These are phyloP conservation scores for Entoloma clypeatum DNA, from an alignment of 1,284 basidiomycete genomes.

Conservation along the genomic window DNA sequence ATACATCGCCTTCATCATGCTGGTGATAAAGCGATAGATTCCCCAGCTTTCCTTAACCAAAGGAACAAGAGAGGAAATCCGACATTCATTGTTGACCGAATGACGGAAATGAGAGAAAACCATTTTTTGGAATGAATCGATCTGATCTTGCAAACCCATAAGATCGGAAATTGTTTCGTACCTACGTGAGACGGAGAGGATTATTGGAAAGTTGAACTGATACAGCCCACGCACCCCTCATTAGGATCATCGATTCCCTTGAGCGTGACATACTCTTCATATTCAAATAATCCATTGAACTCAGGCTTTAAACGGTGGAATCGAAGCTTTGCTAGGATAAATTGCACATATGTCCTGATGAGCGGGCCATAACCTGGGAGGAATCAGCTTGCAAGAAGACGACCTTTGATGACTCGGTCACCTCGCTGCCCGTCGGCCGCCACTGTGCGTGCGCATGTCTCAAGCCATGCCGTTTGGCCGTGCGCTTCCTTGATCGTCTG, in stretches of 20 bases:
- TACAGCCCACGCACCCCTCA: conserved; percentile 72
- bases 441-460: conserved; percentile 90
- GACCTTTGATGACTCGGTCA: conserved; percentile 29
- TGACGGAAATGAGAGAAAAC: conserved; percentile 90
- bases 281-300: conserved; percentile 96
- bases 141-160: conserved; percentile 95
- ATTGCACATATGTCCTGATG: conserved; percentile 92
- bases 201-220: not conserved
- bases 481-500: conserved; percentile 95
- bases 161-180: conserved; percentile 96
- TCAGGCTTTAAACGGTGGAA: conserved; percentile 93
- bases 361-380: conserved; percentile 80
- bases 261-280: conserved; percentile 93
- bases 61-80: conserved; percentile 90
- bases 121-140: conserved; percentile 95
- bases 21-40: conserved; percentile 95
- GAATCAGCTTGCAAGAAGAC: conserved; percentile 10
- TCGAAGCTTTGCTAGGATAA: conserved; percentile 89
- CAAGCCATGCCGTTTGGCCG: conserved; percentile 93
- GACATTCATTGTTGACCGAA: conserved; percentile 91
- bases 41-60: conserved; percentile 97
- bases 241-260: conserved; percentile 98
- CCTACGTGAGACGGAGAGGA: conserved; percentile 36
- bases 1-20: conserved; percentile 95
- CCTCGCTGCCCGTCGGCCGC: conserved; percentile 77